These are phyloP conservation scores for Aspergillus novofumigatus DNA, from an alignment of 2,329 filamentous ascomycete species.

Conservation along the genomic window DNA sequence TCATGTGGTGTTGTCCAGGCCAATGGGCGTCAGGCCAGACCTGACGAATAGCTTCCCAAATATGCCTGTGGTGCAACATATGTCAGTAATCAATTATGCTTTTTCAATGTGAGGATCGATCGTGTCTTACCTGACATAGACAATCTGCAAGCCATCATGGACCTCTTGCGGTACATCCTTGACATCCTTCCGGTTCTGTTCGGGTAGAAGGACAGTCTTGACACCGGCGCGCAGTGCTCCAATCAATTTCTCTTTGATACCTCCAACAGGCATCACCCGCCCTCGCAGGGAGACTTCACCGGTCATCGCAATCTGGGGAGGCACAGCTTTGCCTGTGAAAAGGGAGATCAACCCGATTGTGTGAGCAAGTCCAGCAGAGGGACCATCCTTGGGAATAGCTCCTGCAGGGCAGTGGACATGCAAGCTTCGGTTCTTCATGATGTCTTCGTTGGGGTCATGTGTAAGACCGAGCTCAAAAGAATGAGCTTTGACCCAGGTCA, in stretches of 20 bases:
- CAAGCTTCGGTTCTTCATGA: slow-evolving; percentile 91
- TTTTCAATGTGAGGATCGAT: neutral
- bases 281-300: slow-evolving; percentile 75
- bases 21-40: slow-evolving; percentile 90
- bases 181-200: slow-evolving; percentile 86
- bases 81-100: slow-evolving; percentile 11
- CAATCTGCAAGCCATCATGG: slow-evolving; percentile 77
- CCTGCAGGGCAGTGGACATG: slow-evolving; percentile 96
- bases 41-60: slow-evolving; percentile 87
- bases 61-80: slow-evolving; percentile 56
- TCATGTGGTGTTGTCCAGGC: slow-evolving; percentile 67
- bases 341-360: slow-evolving; percentile 89
- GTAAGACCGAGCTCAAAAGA: slow-evolving; percentile 86
- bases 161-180: slow-evolving; percentile 90
- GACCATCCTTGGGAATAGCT: slow-evolving; percentile 90
- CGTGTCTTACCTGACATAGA: slow-evolving; percentile 72
- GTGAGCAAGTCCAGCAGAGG: slow-evolving; percentile 81
- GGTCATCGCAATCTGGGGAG: slow-evolving; percentile 94
- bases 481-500: slow-evolving; percentile 96
- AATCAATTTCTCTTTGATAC: slow-evolving; percentile 98
- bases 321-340: slow-evolving; percentile 79
- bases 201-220: slow-evolving; percentile 84
- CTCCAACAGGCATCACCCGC: slow-evolving; percentile 87
- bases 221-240: slow-evolving; percentile 89
- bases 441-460: slow-evolving; percentile 74